Conservation (phyloP, 148 eudicot genomes). For the Rhododendron simsii region DNA sequence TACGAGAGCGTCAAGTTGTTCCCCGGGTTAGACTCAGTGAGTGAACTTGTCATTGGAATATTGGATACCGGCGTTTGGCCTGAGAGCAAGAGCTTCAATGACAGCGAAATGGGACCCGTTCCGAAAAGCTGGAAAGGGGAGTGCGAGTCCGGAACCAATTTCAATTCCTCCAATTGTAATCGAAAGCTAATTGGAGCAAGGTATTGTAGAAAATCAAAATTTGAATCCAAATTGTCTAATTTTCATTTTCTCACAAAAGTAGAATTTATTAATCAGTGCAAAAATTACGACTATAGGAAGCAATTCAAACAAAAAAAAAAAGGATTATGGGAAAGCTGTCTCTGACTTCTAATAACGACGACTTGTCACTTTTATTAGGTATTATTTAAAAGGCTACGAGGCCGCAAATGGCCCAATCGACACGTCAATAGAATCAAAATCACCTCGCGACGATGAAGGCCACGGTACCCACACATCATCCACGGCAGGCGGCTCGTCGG, state of each 20-base stretch:
- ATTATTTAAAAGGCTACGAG: conserved; percentile 45
- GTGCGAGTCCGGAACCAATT: conserved; percentile 38
- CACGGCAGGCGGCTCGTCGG: conserved; percentile 56
- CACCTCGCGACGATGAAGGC: conserved; percentile 61
- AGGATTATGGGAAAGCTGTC: too few species aligned
- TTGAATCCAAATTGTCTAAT: background rate
- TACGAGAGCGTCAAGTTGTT: conserved; percentile 24
- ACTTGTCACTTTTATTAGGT: too few species aligned
- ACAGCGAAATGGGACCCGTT: conserved; percentile 30
- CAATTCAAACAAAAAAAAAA: too few species aligned
- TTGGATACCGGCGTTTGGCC: conserved; percentile 51
- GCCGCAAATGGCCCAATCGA: conserved; percentile 41
- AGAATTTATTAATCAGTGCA: too few species aligned
- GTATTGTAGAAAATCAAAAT: background rate
- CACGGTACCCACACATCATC: conserved; percentile 71
- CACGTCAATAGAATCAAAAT: conserved; percentile 36
- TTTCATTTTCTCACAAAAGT: too few species aligned
- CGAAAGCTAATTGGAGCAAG: conserved; percentile 44
- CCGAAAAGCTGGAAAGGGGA: conserved; percentile 37
- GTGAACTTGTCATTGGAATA: conserved; percentile 38
- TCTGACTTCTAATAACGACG: too few species aligned
- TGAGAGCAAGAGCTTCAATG: conserved; percentile 40
- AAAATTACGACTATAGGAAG: too few species aligned
- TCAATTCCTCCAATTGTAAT: conserved; percentile 31
- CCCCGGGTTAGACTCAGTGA: conserved; percentile 18